Conservation (phyloP, 2,329 filamentous ascomycete species). For the Metarhizium robertsii region DNA sequence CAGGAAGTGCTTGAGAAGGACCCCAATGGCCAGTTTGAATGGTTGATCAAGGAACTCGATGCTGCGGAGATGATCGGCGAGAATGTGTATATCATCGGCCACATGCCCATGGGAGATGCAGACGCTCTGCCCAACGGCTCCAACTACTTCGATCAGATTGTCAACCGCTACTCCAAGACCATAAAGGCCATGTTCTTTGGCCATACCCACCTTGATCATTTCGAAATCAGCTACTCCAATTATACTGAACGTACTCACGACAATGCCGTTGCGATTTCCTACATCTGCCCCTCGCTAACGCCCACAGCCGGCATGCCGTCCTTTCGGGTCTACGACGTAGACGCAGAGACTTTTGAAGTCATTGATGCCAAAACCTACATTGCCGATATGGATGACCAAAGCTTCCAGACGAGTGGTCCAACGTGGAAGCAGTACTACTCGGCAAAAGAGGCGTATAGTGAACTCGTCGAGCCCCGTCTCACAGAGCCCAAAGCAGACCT, state of each 20-base stretch:
- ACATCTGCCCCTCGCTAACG: slow-evolving; percentile 42
- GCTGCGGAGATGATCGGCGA: slow-evolving; percentile 39
- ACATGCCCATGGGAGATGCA: slow-evolving; percentile 40
- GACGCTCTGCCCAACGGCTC: slow-evolving; percentile 43
- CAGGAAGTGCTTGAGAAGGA: slow-evolving; percentile 36
- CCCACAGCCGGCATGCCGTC: slow-evolving; percentile 44
- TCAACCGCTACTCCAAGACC: slow-evolving; percentile 41
- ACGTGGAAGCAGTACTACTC: slow-evolving; percentile 46
- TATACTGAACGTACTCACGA: slow-evolving; percentile 29
- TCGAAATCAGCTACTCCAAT: slow-evolving; percentile 44
- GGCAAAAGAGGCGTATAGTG: slow-evolving; percentile 41
- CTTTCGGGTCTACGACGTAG: slow-evolving; percentile 48
- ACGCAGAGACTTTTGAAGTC: slow-evolving; percentile 44
- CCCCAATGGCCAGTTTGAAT: slow-evolving; percentile 40
- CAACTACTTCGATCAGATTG: slow-evolving; percentile 41
- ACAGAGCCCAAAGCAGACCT: slow-evolving; percentile 30
- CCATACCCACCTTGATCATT: slow-evolving; percentile 47
- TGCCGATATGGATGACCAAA: slow-evolving; percentile 36
- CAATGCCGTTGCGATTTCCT: slow-evolving; percentile 38
- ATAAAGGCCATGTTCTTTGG: slow-evolving; percentile 48
- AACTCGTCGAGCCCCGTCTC: slow-evolving; percentile 29
- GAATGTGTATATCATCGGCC: slow-evolving; percentile 46
- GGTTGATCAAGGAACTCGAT: slow-evolving; percentile 43
- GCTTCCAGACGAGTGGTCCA: slow-evolving; percentile 32
- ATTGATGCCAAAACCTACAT: slow-evolving; percentile 44